Evolutionary conservation across 2,329 filamentous ascomycete species (phyloP), one percentile per base, ranked within the genome.

Genomic region (Pestalotiopsis sp.): DNA sequence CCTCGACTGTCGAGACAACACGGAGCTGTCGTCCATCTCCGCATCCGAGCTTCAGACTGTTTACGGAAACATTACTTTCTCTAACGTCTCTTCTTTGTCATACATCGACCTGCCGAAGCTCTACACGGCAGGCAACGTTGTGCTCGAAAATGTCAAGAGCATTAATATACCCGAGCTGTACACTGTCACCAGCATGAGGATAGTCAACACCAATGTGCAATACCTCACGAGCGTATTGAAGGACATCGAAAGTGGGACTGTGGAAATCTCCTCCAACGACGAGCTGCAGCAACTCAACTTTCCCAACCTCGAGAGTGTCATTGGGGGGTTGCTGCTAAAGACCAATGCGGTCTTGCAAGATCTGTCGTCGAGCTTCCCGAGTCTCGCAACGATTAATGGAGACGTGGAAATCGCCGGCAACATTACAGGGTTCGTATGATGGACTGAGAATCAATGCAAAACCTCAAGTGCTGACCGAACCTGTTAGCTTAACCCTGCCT

Each of bases 91-190:
- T n/a, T 52, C 45, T n/a, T n/a, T 52, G n/a, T 52, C 45, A 3
- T 52, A 52, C 45, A 52, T 52, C 11, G 45, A 52, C 45, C 45
- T 52, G 45, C 45, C 45, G 14, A 52, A 52, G 20, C 45, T 52
- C 7, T 5, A 7, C 7, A 52, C 45, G 45, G 45, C 17, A 52
- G 45, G 45, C 17, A 52, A 52, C 17, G 45, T 52, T n/a, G 45
- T 52, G 17, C 45, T 52, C 17, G 45, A 63, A 41, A 23, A 63
- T 63, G 60, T 63, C 36, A 38, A 27, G 31, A 63, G 36, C 60
- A 63, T 63, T 31, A 40, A 27, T 31, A 63, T 38, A 63, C 27
- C 60, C 60, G 38, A 63, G 60, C 27, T 36, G 60, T 23, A 63
- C n/a, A 13, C 57, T 27, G 57, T 59, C 57, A 14, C 17, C 20